Percentiles rank a stretch among this genome's conserved stretches.
phyloP scores from a whole-genome alignment of 2,329 filamentous ascomycete species.

The Phialophora chinensis region DNA sequence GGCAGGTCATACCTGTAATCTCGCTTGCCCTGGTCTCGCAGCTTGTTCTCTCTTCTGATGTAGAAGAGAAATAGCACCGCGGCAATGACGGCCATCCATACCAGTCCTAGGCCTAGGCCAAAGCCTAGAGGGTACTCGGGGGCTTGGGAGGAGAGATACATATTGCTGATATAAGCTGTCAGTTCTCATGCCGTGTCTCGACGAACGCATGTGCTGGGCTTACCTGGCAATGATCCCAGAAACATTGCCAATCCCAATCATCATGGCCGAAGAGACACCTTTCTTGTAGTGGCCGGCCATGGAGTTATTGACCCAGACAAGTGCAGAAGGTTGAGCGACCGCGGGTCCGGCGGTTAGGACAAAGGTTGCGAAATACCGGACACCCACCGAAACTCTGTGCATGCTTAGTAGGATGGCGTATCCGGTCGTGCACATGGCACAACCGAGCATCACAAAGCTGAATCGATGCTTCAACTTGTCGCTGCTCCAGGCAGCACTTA shows the following conservation, averaged over 20 bases:
- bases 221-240: constrained; percentile 44
- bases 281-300: constrained; percentile 41
- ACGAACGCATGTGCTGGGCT: constrained; percentile 31
- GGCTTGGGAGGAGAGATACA: constrained; percentile 45
- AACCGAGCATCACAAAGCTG: not conserved
- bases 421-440: not conserved
- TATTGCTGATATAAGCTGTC: constrained; percentile 15
- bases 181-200: no score
- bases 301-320: constrained; percentile 42
- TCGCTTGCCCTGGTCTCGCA: constrained; percentile 39
- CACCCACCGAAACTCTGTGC: constrained; percentile 19
- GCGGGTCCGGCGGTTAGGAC: constrained; percentile 39
- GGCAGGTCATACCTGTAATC: constrained; percentile 38
- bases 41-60: constrained; percentile 41
- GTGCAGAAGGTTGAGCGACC: constrained; percentile 39
- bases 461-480: not conserved
- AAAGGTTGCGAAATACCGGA: not conserved
- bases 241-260: constrained; percentile 41
- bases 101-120: constrained; percentile 42
- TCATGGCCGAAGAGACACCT: constrained; percentile 46
- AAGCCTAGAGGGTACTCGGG: constrained; percentile 49
- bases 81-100: not conserved
- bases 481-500: not conserved
- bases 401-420: constrained; percentile 10
- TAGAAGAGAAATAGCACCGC: not conserved